phyloP scores from a whole-genome alignment of 495 filamentous ascomycete species.

The Penicillium dipodomyicola region DNA sequence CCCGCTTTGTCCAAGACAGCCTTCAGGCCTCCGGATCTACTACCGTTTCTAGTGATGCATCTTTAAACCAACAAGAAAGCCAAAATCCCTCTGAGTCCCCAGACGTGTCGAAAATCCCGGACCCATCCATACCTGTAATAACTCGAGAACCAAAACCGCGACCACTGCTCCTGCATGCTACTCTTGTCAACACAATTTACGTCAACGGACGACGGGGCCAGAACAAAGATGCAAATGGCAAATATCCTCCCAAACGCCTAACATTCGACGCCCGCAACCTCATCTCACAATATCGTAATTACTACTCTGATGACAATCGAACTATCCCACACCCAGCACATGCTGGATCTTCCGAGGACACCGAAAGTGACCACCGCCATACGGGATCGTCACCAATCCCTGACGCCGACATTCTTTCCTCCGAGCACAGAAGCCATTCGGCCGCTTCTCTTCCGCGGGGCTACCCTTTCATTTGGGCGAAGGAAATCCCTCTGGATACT shows the following conservation, averaged over 20 bases:
- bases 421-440: background rate
- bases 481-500: slow-evolving; percentile 56
- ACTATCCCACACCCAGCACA: slow-evolving; percentile 13
- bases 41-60: background rate
- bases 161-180: slow-evolving; percentile 78
- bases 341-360: background rate
- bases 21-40: background rate
- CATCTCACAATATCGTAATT: slow-evolving; percentile 31
- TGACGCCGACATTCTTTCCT: background rate
- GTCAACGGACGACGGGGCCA: slow-evolving; percentile 43
- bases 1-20: background rate
- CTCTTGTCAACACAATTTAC: slow-evolving; percentile 86
- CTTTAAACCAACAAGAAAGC: background rate
- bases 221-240: slow-evolving; percentile 28
- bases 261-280: slow-evolving; percentile 43
- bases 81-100: background rate
- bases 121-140: slow-evolving; percentile 14
- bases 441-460: background rate
- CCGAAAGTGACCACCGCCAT: background rate
- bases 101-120: background rate
- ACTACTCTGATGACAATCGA: slow-evolving; percentile 32
- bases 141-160: slow-evolving; percentile 37
- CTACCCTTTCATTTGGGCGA: slow-evolving; percentile 57
- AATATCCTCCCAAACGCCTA: slow-evolving; percentile 28
- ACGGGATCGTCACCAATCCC: background rate